Evolutionary conservation across 257 asterid genomes (phyloP), one percentile per base, ranked within the genome.

Genomic region (Anisodus acutangulus): DNA sequence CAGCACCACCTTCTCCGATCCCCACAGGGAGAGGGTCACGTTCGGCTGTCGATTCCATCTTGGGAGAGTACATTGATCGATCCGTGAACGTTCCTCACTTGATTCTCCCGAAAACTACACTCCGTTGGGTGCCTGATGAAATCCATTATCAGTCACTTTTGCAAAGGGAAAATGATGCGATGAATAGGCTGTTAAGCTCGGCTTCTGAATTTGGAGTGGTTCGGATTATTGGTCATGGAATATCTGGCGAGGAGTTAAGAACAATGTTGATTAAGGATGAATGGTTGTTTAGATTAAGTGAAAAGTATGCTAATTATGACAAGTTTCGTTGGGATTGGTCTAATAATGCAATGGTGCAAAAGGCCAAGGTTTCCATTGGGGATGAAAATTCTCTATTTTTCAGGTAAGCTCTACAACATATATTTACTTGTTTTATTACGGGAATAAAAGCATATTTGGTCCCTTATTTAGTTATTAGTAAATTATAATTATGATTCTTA

Each of bases 191-290:
- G 26, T 26, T 87, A 86, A 82, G 87, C 82, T 90, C 92, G 70
- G 88, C 86, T 72, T 35, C 86, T 26, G 91, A 87, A 62, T 58
- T 87, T 7, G 97, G 95, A 58, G 86, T 71, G 17, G 83, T 91
- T 60, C 82, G 82, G 49, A 83, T 92, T 15, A 58, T 71, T 13
- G 85, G 79, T 59, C 96, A 93, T 62, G 95, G 94, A 60, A 90
- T 91, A 54, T 59, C 74, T n/a, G 26, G 86, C 26, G 89, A 90
- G 83, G 92, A 86, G 59, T 72, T 92, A 74, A 87, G 87, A 84
- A 54, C 84, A 12, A 86, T 83, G 39, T 55, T 91, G 82, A 84
- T 49, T 54, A 83, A 86, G 37, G 26, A 90, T 49, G 92, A 90
- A 3, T 84, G 90, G 84, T 84, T 92, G 64, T 92, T 90, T 26